phyloP scores from a whole-genome alignment of 257 asterid genomes.

The Ophiorrhiza pumila region DNA sequence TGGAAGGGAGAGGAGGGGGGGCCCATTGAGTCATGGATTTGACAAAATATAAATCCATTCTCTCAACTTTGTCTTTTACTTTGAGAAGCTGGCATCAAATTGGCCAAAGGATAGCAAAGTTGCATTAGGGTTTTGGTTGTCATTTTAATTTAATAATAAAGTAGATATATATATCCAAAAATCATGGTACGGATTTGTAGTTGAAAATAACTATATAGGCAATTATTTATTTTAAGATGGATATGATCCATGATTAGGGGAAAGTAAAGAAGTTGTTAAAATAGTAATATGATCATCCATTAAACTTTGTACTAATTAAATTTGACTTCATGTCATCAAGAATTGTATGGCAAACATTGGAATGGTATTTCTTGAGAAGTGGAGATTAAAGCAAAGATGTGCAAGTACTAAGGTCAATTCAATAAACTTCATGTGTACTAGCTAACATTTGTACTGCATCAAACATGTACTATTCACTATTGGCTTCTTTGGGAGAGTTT shows the following conservation, averaged over 20 bases:
- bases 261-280: too few species aligned
- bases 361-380: neutral
- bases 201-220: neutral
- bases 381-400: neutral
- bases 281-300: neutral
- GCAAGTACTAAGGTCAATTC: neutral
- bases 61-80: neutral
- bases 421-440: neutral
- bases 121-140: neutral
- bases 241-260: slow-evolving; percentile 1
- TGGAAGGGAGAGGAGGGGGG: neutral
- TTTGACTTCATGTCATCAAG: neutral
- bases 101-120: neutral
- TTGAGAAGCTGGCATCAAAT: slow-evolving; percentile 6
- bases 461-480: neutral
- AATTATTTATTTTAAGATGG: neutral
- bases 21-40: neutral
- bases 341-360: neutral
- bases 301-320: neutral
- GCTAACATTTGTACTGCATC: neutral
- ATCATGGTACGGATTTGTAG: slow-evolving; percentile 6
- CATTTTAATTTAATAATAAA: neutral
- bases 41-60: slow-evolving; percentile 2
- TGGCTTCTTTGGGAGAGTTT: neutral
- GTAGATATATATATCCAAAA: neutral